Evolutionary conservation across 1,139 yeast genomes (phyloP).

Genomic region (Yamadazyma membranifaciens): DNA sequence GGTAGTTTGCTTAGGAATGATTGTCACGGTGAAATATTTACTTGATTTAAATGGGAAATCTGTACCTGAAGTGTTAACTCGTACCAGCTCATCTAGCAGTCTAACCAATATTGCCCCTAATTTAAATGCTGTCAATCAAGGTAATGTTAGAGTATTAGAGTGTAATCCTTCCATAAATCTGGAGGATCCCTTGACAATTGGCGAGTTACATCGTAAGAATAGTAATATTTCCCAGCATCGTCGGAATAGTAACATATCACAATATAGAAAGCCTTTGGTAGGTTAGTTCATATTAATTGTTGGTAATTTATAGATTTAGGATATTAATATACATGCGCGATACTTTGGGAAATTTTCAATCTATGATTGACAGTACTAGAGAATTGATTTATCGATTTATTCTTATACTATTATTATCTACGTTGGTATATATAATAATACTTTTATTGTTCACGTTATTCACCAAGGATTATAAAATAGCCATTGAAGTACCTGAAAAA

Average conservation of each 20-base stretch:
- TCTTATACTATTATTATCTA: neutral
- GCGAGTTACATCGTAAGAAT: slow-evolving; percentile 19
- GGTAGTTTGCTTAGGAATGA: slow-evolving; percentile 7
- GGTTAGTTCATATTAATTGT: too few relatives aligned
- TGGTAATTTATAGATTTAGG: too few relatives aligned
- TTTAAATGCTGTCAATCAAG: too few relatives aligned
- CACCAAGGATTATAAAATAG: neutral
- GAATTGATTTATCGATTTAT: too few relatives aligned
- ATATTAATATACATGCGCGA: too few relatives aligned
- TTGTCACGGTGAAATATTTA: slow-evolving; percentile 16
- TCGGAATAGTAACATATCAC: too few relatives aligned
- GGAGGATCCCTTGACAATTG: slow-evolving; percentile 1
- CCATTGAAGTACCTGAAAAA: neutral
- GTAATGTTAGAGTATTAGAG: neutral
- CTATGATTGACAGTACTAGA: too few relatives aligned
- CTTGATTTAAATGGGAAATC: slow-evolving; percentile 14
- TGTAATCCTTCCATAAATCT: slow-evolving; percentile 6
- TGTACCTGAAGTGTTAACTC: slow-evolving; percentile 15
- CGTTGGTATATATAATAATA: neutral
- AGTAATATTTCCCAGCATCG: slow-evolving; percentile 14
- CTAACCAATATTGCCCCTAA: neutral
- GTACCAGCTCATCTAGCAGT: slow-evolving; percentile 18
- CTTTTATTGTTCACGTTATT: neutral
- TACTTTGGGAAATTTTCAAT: too few relatives aligned
- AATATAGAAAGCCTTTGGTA: too few relatives aligned